phyloP scores from a whole-genome alignment of 1,284 basidiomycete species.

The Papiliotrema nemorosa region DNA sequence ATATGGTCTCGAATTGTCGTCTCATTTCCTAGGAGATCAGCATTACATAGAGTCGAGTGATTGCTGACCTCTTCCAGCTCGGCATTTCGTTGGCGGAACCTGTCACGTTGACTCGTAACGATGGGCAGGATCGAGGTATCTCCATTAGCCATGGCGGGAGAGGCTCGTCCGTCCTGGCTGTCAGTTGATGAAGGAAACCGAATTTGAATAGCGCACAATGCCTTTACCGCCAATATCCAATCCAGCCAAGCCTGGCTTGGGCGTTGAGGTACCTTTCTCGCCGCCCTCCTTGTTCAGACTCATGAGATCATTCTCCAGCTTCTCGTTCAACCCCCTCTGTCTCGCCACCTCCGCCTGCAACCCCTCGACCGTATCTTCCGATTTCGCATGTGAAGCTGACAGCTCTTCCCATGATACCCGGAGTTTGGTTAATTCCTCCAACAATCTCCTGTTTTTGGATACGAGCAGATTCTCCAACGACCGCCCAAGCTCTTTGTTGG shows the following conservation, averaged over 20 bases:
- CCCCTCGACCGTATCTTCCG: conserved; percentile 60
- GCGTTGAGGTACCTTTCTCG: conserved; percentile 17
- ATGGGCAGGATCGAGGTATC: conserved; percentile 92
- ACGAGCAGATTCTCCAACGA: conserved; percentile 87
- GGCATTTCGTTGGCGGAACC: conserved; percentile 90
- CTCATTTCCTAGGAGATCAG: conserved; percentile 67
- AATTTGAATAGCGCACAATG: conserved; percentile 12
- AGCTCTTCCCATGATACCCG: conserved; percentile 78
- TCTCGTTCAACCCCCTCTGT: conserved; percentile 76
- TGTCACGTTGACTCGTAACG: conserved; percentile 91
- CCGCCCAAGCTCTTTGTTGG: conserved; percentile 67
- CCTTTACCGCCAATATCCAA: conserved; percentile 62
- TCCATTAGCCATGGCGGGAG: conserved; percentile 39
- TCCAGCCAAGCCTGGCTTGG: conserved; percentile 57
- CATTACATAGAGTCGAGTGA: neutral
- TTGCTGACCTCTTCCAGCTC: conserved; percentile 85
- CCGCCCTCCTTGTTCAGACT: conserved; percentile 59
- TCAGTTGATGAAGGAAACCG: neutral
- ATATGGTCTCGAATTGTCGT: conserved; percentile 87
- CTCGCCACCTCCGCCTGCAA: conserved; percentile 68
- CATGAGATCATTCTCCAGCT: conserved; percentile 84
- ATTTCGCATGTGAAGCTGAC: conserved; percentile 60
- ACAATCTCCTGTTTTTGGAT: conserved; percentile 88
- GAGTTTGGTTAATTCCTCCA: conserved; percentile 88
- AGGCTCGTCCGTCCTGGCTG: conserved; percentile 26